Percentiles rank a stretch among this genome's conserved stretches.
These are phyloP conservation scores for Vitis cinerea DNA, from an alignment of 164 flowering plant genomes.

Conservation along the genomic window DNA sequence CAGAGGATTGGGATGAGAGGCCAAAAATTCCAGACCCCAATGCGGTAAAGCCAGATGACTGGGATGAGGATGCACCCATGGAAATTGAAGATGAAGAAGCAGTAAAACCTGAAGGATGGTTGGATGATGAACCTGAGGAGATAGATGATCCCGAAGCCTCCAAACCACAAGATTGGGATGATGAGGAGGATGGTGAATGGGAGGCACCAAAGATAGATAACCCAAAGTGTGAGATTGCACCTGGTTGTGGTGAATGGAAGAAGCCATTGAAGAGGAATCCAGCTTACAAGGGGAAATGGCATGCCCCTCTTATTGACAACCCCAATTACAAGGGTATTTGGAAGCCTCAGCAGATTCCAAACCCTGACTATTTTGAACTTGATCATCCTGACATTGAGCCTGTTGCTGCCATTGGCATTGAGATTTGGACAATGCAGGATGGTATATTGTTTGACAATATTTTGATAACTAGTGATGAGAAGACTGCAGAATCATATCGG, in stretches of 20 bases:
- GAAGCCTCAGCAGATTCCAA: slow-evolving; percentile 88
- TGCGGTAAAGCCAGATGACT: slow-evolving; percentile 92
- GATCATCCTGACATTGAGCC: slow-evolving; percentile 85
- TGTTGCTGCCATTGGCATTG: slow-evolving; percentile 90
- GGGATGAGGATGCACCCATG: slow-evolving; percentile 99
- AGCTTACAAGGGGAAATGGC: slow-evolving; percentile 98
- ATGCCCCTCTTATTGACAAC: slow-evolving; percentile 79
- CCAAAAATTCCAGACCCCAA: slow-evolving; percentile 85
- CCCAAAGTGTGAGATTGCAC: slow-evolving; percentile 80
- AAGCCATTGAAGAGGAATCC: slow-evolving; percentile 90
- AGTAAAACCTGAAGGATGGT: slow-evolving; percentile 96
- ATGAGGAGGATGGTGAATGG: slow-evolving; percentile 99
- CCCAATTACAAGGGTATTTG: slow-evolving; percentile 95
- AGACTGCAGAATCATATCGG: slow-evolving; percentile 64
- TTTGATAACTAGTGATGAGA: slow-evolving; percentile 71
- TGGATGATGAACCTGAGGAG: slow-evolving; percentile 98
- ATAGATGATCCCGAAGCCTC: slow-evolving; percentile 90
- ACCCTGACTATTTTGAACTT: slow-evolving; percentile 81
- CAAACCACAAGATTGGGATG: slow-evolving; percentile 99
- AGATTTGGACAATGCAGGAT: slow-evolving; percentile 99
- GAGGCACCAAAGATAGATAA: slow-evolving; percentile 94
- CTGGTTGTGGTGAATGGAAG: slow-evolving; percentile 99
- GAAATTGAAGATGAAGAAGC: slow-evolving; percentile 96
- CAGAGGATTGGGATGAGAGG: slow-evolving; percentile 99
- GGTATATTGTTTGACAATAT: slow-evolving; percentile 96